Evolutionary conservation across 2,329 filamentous ascomycete species (phyloP).

Genomic region (Colletotrichum lentis): DNA sequence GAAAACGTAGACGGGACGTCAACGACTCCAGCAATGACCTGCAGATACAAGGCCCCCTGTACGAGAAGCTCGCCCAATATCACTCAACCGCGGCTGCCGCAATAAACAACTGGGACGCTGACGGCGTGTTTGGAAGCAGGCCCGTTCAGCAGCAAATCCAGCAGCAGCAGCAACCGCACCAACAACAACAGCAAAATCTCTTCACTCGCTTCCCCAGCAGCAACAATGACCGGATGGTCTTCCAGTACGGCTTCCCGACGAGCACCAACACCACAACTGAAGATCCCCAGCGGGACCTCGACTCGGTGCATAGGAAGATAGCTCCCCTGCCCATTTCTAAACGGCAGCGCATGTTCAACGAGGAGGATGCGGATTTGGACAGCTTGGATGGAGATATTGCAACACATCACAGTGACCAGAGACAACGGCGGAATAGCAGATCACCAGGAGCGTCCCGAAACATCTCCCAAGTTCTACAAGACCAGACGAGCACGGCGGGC

Average conservation of each 20-base stretch:
- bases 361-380: not conserved
- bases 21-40: constrained; percentile 32
- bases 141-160: constrained; percentile 34
- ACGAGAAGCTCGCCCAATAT: constrained; percentile 39
- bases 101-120: constrained; percentile 33
- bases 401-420: constrained; percentile 3
- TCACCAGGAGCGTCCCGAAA: constrained; percentile 21
- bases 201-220: constrained; percentile 20
- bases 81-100: constrained; percentile 21
- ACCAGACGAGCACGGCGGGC: constrained; percentile 18
- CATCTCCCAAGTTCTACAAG: constrained; percentile 3
- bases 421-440: constrained; percentile 22
- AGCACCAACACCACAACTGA: not conserved
- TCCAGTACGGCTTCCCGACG: constrained; percentile 18
- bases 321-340: constrained; percentile 29
- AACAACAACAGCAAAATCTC: constrained; percentile 20
- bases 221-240: constrained; percentile 20
- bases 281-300: constrained; percentile 15
- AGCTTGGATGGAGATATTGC: not conserved
- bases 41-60: constrained; percentile 32
- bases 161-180: constrained; percentile 29
- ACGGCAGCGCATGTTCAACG: constrained; percentile 33
- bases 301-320: constrained; percentile 22
- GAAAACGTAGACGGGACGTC: constrained; percentile 38
- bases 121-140: constrained; percentile 36